Evolutionary conservation across 805 yeast species (phyloP).

Genomic region (Nakazawaea peltata): DNA sequence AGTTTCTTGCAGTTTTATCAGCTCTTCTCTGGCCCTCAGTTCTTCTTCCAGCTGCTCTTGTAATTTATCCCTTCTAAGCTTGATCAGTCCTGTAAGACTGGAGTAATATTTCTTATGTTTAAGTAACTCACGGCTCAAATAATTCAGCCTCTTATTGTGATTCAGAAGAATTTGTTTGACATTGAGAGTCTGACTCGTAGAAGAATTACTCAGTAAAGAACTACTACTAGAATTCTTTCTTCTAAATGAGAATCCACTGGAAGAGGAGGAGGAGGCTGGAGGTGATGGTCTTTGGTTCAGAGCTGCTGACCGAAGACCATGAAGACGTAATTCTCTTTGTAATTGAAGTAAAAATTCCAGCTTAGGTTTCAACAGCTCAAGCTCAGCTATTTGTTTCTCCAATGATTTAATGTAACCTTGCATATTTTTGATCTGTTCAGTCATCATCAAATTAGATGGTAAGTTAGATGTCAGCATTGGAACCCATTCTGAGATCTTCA

Average conservation of each 20-base stretch:
- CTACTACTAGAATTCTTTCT: background rate
- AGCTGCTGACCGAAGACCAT: too few relatives aligned
- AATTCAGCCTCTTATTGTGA: slow-evolving; percentile 31
- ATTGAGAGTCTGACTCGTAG: slow-evolving; percentile 15
- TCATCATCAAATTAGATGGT: slow-evolving; percentile 21
- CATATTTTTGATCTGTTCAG: slow-evolving; percentile 31
- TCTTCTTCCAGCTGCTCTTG: too few relatives aligned
- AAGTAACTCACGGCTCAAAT: slow-evolving; percentile 34
- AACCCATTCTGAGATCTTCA: slow-evolving; percentile 34
- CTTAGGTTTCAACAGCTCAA: slow-evolving; percentile 27
- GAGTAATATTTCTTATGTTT: slow-evolving; percentile 37
- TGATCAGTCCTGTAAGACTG: slow-evolving; percentile 38
- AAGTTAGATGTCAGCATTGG: slow-evolving; percentile 19
- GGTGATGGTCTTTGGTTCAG: slow-evolving; percentile 11
- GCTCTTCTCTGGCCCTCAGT: too few relatives aligned
- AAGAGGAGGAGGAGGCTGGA: slow-evolving; percentile 2
- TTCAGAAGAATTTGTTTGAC: slow-evolving; percentile 28
- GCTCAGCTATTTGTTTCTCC: slow-evolving; percentile 31
- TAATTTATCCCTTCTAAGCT: slow-evolving; percentile 29
- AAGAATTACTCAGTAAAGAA: too few relatives aligned
- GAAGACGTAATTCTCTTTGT: background rate
- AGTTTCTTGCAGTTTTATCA: too few relatives aligned
- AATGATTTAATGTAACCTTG: slow-evolving; percentile 30
- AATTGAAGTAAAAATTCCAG: background rate
- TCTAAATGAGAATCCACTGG: slow-evolving; percentile 1